These are phyloP conservation scores for Fistulinella staudtii DNA, from an alignment of 1,284 basidiomycete species.

Conservation along the genomic window DNA sequence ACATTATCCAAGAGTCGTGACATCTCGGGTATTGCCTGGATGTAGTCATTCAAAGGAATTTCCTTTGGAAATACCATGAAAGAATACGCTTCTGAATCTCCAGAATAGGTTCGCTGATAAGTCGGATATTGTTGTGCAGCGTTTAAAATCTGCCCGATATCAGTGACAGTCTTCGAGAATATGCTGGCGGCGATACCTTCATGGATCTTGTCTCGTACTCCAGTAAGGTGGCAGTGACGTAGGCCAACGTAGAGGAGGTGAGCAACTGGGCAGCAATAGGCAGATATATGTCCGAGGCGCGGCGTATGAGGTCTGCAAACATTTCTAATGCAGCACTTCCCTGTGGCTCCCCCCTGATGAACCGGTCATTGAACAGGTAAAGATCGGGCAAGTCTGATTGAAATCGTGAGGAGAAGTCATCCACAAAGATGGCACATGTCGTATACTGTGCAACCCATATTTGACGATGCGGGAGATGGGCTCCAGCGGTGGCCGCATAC, in stretches of 20 bases:
- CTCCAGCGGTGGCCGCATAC: constrained; percentile 2
- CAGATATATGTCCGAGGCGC: constrained; percentile 12
- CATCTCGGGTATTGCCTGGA: constrained; percentile 35
- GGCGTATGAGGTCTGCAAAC: constrained; percentile 24
- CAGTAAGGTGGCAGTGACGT: constrained; percentile 25
- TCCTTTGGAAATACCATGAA: constrained; percentile 30
- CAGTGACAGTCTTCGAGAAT: not conserved
- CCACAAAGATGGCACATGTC: constrained; percentile 21
- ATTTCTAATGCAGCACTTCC: constrained; percentile 20
- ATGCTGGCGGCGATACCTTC: not conserved
- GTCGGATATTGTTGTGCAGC: constrained; percentile 24
- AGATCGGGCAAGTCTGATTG: constrained; percentile 16
- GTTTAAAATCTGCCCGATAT: constrained; percentile 9
- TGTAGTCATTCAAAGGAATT: constrained; percentile 24
- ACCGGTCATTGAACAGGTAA: constrained; percentile 25
- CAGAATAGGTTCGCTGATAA: constrained; percentile 31
- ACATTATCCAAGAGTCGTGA: constrained; percentile 27
- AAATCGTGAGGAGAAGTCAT: constrained; percentile 21
- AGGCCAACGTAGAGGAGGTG: constrained; percentile 24
- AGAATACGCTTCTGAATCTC: constrained; percentile 26
- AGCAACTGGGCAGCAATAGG: constrained; percentile 21
- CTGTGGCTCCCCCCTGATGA: constrained; percentile 18
- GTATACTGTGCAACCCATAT: constrained; percentile 26
- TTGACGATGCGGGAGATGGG: constrained; percentile 5
- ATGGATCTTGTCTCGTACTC: constrained; percentile 28